A percentile compares a stretch with the other conserved stretches of the same genome.
These are phyloP conservation scores for Yamadazyma takamatsuzukensis DNA, from an alignment of 805 yeast genomes.

Conservation along the genomic window DNA sequence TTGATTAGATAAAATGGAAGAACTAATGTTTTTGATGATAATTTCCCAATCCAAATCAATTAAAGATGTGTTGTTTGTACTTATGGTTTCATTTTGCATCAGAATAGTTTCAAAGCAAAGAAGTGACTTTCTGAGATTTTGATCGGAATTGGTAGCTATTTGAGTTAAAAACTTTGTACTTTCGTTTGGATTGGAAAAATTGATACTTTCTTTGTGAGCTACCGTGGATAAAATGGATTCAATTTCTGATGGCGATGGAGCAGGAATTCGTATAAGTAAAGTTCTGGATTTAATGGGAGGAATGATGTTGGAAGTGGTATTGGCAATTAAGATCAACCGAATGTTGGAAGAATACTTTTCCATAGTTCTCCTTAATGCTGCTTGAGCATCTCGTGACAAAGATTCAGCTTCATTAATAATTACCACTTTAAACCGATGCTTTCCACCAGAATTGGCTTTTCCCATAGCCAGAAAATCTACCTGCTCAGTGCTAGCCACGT, in stretches of 20 bases:
- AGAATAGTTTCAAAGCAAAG: constrained; percentile 79
- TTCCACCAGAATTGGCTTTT: constrained; percentile 35
- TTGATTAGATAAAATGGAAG: constrained; percentile 54
- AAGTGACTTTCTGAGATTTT: constrained; percentile 76
- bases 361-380: constrained; percentile 94
- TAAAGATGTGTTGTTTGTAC: constrained; percentile 40
- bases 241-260: constrained; percentile 68
- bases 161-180: constrained; percentile 40
- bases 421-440: constrained; percentile 69
- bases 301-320: constrained; percentile 86
- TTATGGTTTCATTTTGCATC: constrained; percentile 58
- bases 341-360: constrained; percentile 88
- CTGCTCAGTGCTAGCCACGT: constrained; percentile 92
- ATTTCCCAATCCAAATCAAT: constrained; percentile 86
- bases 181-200: constrained; percentile 31
- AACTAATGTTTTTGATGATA: constrained; percentile 67
- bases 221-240: constrained; percentile 51
- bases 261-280: constrained; percentile 77
- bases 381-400: constrained; percentile 89
- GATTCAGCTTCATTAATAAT: constrained; percentile 90
- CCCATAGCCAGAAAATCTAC: constrained; percentile 62
- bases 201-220: constrained; percentile 51
- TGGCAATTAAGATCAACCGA: constrained; percentile 79
- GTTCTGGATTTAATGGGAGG: constrained; percentile 95
- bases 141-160: constrained; percentile 53